Evolutionary conservation across 148 eudicot species (phyloP).

Genomic region (Pharnaceum exiguum): DNA sequence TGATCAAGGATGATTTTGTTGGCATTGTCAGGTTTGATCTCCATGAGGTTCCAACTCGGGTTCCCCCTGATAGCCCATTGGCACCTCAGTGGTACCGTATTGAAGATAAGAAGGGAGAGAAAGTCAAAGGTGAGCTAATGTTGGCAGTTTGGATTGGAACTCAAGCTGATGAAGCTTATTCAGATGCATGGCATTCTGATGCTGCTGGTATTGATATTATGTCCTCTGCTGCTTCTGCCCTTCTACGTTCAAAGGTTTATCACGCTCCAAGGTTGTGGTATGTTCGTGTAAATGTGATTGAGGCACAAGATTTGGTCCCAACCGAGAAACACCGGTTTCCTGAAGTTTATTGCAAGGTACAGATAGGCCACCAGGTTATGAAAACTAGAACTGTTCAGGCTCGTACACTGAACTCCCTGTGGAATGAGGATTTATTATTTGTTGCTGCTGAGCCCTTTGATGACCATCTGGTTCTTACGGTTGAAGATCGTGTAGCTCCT

Average conservation of each 20-base stretch:
- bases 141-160: constrained; percentile 97
- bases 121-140: constrained; percentile 87
- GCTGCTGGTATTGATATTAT: constrained; percentile 75
- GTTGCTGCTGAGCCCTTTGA: constrained; percentile 98
- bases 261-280: constrained; percentile 93
- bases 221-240: constrained; percentile 59
- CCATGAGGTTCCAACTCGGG: constrained; percentile 80
- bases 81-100: constrained; percentile 97
- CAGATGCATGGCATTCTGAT: constrained; percentile 98
- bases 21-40: constrained; percentile 81
- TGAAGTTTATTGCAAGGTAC: constrained; percentile 88
- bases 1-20: constrained; percentile 85
- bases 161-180: constrained; percentile 91
- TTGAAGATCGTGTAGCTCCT: constrained; percentile 90
- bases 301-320: constrained; percentile 92
- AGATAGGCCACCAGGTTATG: constrained; percentile 78
- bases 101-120: constrained; percentile 74
- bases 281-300: constrained; percentile 86
- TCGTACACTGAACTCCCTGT: constrained; percentile 63
- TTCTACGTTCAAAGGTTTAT: constrained; percentile 85
- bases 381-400: constrained; percentile 73
- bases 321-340: constrained; percentile 79
- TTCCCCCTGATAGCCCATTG: constrained; percentile 94
- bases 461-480: constrained; percentile 73
- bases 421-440: constrained; percentile 94